Conservation (phyloP, 108 stramenopile species). For the Cyclotella baltica region DNA sequence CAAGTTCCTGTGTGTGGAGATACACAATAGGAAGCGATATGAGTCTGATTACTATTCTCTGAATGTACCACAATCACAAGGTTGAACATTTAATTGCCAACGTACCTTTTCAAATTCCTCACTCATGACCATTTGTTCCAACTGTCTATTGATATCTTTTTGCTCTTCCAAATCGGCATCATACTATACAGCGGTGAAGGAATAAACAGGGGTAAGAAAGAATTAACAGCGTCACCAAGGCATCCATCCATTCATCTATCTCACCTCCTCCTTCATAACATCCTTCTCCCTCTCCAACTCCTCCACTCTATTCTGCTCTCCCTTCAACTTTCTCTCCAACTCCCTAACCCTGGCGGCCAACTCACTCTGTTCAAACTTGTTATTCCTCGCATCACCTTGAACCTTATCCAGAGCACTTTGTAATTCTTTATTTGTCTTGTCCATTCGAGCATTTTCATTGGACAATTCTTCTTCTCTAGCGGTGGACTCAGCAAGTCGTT, state of each 20-base stretch:
- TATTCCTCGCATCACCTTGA: slow-evolving; percentile 29
- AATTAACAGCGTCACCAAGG: background rate
- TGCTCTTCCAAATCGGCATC: slow-evolving; percentile 55
- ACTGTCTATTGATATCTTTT: slow-evolving; percentile 53
- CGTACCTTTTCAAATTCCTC: slow-evolving; percentile 52
- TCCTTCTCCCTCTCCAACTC: slow-evolving; percentile 48
- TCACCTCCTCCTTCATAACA: slow-evolving; percentile 44
- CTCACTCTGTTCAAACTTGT: slow-evolving; percentile 40
- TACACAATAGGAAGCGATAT: too few species aligned
- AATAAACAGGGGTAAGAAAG: background rate
- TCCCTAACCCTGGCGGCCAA: slow-evolving; percentile 38
- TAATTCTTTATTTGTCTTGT: slow-evolving; percentile 25
- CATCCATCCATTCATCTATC: background rate
- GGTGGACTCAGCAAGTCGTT: slow-evolving; percentile 24
- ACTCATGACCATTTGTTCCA: slow-evolving; percentile 59
- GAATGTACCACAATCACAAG: too few species aligned
- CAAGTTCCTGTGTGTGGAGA: slow-evolving; percentile 24
- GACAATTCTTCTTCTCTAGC: slow-evolving; percentile 43
- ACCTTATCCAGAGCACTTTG: slow-evolving; percentile 42
- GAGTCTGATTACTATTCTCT: too few species aligned
- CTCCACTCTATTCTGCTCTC: slow-evolving; percentile 33
- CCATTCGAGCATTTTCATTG: slow-evolving; percentile 35
- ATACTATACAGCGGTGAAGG: slow-evolving; percentile 18
- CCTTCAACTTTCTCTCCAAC: slow-evolving; percentile 44
- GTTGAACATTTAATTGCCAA: background rate